These are phyloP conservation scores for Phytopythium delawarense DNA, from an alignment of 352 stramenopile genomes.

Conservation along the genomic window DNA sequence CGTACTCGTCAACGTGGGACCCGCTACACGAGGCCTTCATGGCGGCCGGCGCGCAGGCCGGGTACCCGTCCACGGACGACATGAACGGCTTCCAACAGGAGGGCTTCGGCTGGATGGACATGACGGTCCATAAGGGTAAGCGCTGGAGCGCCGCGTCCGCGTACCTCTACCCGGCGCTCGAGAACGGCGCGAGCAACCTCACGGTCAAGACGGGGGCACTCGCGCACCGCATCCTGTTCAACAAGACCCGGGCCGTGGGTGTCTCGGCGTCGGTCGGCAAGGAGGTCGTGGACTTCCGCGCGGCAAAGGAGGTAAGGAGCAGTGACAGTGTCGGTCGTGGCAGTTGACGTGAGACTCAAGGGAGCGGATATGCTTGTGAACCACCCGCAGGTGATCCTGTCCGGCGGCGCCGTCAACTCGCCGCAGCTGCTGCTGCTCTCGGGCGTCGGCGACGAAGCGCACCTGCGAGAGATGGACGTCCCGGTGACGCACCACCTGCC, in stretches of 20 bases:
- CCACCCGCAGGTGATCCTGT: slow-evolving; percentile 61
- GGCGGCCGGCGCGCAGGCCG: slow-evolving; percentile 75
- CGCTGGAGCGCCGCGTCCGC: slow-evolving; percentile 74
- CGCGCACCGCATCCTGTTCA: slow-evolving; percentile 81
- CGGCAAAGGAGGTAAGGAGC: slow-evolving; percentile 65
- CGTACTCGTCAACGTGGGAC: slow-evolving; percentile 23
- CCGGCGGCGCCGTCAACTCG: slow-evolving; percentile 85
- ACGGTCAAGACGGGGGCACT: slow-evolving; percentile 79
- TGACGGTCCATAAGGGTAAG: slow-evolving; percentile 74
- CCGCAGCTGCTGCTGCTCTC: slow-evolving; percentile 87
- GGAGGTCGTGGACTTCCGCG: slow-evolving; percentile 41
- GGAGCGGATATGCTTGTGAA: not conserved
- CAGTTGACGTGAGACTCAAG: not conserved
- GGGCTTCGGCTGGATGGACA: slow-evolving; percentile 88
- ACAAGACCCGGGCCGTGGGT: slow-evolving; percentile 65
- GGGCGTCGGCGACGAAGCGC: slow-evolving; percentile 69
- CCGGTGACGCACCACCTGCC: slow-evolving; percentile 70
- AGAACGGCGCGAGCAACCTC: slow-evolving; percentile 36
- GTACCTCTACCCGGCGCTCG: slow-evolving; percentile 70
- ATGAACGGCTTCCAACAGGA: slow-evolving; percentile 90
- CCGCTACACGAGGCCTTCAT: slow-evolving; percentile 88
- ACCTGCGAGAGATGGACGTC: slow-evolving; percentile 70
- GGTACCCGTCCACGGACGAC: slow-evolving; percentile 84
- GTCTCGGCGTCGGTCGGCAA: slow-evolving; percentile 74
- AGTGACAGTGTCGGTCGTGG: not conserved